Evolutionary conservation across 495 filamentous ascomycete species (phyloP), one percentile per base, ranked within the genome.

Genomic region (Talaromyces ruber): DNA sequence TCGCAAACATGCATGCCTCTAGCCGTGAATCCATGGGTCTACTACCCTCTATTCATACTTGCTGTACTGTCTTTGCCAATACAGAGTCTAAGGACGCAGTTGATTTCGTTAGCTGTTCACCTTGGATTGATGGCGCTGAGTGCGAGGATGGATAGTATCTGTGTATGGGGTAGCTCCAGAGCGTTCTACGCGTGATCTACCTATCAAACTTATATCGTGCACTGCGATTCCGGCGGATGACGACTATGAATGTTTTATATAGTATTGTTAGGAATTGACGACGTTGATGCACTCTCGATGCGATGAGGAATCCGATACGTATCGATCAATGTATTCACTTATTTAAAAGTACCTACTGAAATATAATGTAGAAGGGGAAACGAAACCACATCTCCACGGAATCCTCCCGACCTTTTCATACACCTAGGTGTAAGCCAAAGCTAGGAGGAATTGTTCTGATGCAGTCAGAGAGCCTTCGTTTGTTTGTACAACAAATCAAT

Each of bases 1-100:
- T 79, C 80, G 11, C 72, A 79, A 59, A 81, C 84, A 6, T 92
- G 88, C 70, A 76, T 76, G 14, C 88, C 88, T 0, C 71, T 82
- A n/a, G 82, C 82, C 1, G 77, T 81, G 11, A 83, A 81, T 52
- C 75, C 84, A 4, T 82, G 76, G 76, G 70, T 88, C 26, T 73
- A 79, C 29, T 90, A 88, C 65, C 82, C 86, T 30, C 69, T 91
- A 18, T 70, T 90, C 5, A 68, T 75, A 16, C 64, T 88, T 5
- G 86, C 87, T 21, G 78, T 79, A 0, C 60, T 88, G 4, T 84
- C 86, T 50, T 64, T 82, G 9, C 64, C 67, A 9, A 56, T 63
- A 7, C 70, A 60, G 37, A 74, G 69, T 25, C 18, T 72, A 6
- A 60, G 56, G 2, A 26, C 69, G 7, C 76, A 79, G 56, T 26